These are phyloP conservation scores for Rostrohypoxylon terebratum DNA, from an alignment of 495 filamentous ascomycete species.

Conservation along the genomic window DNA sequence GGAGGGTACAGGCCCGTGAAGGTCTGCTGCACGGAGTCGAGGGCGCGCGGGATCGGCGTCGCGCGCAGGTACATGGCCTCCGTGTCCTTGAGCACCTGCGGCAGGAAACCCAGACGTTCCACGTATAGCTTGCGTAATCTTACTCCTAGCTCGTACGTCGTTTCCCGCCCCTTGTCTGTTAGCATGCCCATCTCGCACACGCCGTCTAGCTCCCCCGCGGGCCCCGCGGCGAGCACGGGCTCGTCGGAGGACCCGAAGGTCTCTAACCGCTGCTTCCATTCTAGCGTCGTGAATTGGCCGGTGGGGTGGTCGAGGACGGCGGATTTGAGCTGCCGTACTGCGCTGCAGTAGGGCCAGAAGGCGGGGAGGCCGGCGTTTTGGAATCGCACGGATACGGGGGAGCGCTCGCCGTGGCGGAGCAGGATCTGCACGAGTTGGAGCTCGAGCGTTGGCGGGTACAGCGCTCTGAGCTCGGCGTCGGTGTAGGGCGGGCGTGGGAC, in stretches of 20 bases:
- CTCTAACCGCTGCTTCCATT: slow-evolving; percentile 85
- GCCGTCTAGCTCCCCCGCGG: slow-evolving; percentile 74
- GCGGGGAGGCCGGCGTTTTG: slow-evolving; percentile 84
- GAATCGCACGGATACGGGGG: slow-evolving; percentile 86
- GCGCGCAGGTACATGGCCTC: slow-evolving; percentile 86
- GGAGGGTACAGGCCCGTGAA: slow-evolving; percentile 91
- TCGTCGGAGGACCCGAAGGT: slow-evolving; percentile 79
- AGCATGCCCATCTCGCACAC: slow-evolving; percentile 89
- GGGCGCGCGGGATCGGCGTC: slow-evolving; percentile 84
- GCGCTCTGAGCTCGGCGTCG: slow-evolving; percentile 78
- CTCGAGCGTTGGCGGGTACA: slow-evolving; percentile 84
- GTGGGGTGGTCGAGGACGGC: slow-evolving; percentile 67
- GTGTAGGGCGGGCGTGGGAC: slow-evolving; percentile 80
- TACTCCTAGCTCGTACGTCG: slow-evolving; percentile 82
- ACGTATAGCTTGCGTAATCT: slow-evolving; percentile 88
- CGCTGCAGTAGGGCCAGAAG: slow-evolving; percentile 94
- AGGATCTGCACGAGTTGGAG: slow-evolving; percentile 92
- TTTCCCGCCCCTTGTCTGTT: slow-evolving; percentile 86
- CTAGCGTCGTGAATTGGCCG: slow-evolving; percentile 70
- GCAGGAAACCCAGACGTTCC: slow-evolving; percentile 87
- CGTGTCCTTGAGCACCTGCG: slow-evolving; percentile 68
- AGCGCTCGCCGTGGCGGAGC: slow-evolving; percentile 91
- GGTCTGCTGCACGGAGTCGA: slow-evolving; percentile 89
- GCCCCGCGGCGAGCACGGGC: slow-evolving; percentile 73
- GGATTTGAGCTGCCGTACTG: slow-evolving; percentile 76